These are phyloP conservation scores for Puccinia coronata DNA, from an alignment of 1,284 basidiomycete species.

Conservation along the genomic window DNA sequence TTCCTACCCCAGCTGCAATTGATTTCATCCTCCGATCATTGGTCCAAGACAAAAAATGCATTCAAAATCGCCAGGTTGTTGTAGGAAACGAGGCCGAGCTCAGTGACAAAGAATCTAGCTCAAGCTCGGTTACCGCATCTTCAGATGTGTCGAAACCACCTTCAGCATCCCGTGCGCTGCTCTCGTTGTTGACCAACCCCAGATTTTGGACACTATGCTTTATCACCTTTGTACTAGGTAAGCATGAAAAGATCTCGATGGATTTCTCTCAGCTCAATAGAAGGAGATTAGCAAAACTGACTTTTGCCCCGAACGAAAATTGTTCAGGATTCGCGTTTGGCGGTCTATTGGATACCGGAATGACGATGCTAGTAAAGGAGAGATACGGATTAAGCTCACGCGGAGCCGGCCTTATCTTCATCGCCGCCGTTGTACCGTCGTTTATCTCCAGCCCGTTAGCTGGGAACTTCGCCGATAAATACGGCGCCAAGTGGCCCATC, in stretches of 20 bases:
- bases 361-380: slow-evolving; percentile 2
- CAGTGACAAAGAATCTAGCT: not conserved
- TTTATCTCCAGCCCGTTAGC: slow-evolving; percentile 34
- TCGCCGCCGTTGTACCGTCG: slow-evolving; percentile 27
- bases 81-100: not conserved
- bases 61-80: not conserved
- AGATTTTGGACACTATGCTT: slow-evolving; percentile 25
- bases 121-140: not conserved
- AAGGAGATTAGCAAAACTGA: not conserved
- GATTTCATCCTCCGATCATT: slow-evolving; percentile 34
- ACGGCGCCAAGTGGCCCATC: slow-evolving; percentile 17
- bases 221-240: slow-evolving; percentile 38
- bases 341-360: slow-evolving; percentile 33
- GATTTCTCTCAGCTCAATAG: not conserved
- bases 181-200: slow-evolving; percentile 9
- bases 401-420: slow-evolving; percentile 30
- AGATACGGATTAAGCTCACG: slow-evolving; percentile 25
- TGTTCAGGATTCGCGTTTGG: slow-evolving; percentile 33
- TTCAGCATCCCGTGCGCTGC: not conserved
- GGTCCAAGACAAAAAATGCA: slow-evolving; percentile 28
- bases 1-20: slow-evolving; percentile 8
- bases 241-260: not conserved
- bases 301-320: not conserved
- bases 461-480: slow-evolving; percentile 25
- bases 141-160: not conserved